Evolutionary conservation across 768 basidiomycete genomes (phyloP).

Genomic region (Lentinula aciculospora): DNA sequence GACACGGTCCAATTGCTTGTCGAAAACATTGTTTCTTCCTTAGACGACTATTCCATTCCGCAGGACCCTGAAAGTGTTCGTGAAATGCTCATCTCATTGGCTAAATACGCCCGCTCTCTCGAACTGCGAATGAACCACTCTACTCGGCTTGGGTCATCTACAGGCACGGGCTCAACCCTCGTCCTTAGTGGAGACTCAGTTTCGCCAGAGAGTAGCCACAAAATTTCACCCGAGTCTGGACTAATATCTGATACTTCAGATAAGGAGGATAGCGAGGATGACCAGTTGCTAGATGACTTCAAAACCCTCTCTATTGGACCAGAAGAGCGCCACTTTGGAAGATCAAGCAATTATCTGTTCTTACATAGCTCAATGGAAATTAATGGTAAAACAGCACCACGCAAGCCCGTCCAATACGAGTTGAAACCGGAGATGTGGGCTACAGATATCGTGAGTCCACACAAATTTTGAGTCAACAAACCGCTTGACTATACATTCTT

Average conservation of each 20-base stretch:
- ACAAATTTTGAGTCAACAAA: neutral
- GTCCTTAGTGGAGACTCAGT: neutral
- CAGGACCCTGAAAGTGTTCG: conserved; percentile 5
- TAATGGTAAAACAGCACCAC: neutral
- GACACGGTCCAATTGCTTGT: neutral
- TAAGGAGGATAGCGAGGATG: neutral
- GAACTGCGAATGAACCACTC: conserved; percentile 1
- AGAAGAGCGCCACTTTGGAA: neutral
- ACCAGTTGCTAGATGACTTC: neutral
- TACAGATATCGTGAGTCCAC: neutral
- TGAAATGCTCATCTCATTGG: conserved; percentile 16
- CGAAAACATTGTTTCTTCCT: neutral
- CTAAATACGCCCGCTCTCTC: conserved; percentile 9
- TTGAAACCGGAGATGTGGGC: neutral
- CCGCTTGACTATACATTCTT: neutral
- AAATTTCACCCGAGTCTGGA: neutral
- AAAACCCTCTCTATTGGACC: neutral
- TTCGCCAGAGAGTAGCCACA: neutral
- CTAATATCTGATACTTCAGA: neutral
- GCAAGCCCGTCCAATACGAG: neutral
- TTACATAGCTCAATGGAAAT: neutral
- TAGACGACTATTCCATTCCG: conserved; percentile 3
- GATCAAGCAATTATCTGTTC: neutral
- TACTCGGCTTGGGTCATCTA: neutral
- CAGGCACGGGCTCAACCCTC: neutral